These are phyloP conservation scores for Gracilariopsis chorda DNA, from an alignment of 23 red algal species.

Conservation along the genomic window DNA sequence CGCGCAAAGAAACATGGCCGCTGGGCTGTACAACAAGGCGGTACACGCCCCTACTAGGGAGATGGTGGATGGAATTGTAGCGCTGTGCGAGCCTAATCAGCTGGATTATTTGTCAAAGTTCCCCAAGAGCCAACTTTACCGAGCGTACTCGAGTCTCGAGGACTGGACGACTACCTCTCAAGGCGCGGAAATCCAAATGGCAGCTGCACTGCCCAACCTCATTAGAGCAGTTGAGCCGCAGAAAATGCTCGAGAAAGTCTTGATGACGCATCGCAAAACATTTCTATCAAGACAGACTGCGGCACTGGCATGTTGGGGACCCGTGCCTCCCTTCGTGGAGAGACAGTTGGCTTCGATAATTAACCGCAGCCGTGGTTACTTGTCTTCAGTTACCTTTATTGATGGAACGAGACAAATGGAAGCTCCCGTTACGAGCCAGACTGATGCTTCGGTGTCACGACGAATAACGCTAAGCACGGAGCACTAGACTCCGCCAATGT, in stretches of 20 bases:
- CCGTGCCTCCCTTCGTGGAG: neutral
- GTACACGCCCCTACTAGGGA: neutral
- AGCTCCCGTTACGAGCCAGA: neutral
- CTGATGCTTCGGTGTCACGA: neutral
- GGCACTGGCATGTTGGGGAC: neutral
- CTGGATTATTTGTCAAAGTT: neutral
- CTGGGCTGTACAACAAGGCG: neutral
- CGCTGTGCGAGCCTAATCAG: neutral
- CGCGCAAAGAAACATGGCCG: neutral
- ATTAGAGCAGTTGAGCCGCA: slow-evolving; percentile 5
- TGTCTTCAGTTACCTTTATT: neutral
- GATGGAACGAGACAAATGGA: neutral
- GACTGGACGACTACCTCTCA: neutral
- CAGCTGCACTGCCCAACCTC: neutral
- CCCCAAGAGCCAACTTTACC: neutral
- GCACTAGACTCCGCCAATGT: neutral
- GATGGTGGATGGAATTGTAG: neutral
- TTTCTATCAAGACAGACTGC: neutral
- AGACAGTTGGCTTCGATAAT: neutral
- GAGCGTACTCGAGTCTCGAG: slow-evolving; percentile 2
- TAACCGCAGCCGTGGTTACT: neutral
- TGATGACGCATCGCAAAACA: neutral
- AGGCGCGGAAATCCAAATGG: slow-evolving; percentile 27
- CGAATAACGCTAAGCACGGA: neutral
- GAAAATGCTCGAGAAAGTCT: neutral